Evolutionary conservation across 2,329 filamentous ascomycete species (phyloP).

Genomic region (Paecilomyces variotii): DNA sequence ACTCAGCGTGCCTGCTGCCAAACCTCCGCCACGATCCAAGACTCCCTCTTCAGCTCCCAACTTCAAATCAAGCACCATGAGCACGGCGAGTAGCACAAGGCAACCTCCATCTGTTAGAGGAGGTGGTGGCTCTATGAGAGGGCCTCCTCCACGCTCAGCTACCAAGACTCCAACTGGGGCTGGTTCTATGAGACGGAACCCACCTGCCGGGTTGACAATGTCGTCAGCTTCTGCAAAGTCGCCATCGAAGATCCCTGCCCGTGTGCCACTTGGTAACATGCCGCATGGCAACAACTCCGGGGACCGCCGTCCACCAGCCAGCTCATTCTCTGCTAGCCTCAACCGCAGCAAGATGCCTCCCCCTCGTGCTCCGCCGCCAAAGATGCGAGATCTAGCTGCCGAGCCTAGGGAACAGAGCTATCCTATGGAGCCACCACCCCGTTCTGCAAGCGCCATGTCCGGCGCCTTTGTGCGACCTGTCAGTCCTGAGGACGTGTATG

Average conservation of each 20-base stretch:
- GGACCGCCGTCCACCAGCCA: constrained; percentile 53
- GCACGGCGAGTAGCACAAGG: constrained; percentile 5
- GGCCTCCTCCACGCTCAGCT: constrained; percentile 33
- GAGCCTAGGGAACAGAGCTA: constrained; percentile 39
- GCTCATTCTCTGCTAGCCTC: constrained; percentile 33
- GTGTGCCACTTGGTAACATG: constrained; percentile 39
- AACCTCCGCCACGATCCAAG: constrained; percentile 50
- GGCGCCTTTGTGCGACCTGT: constrained; percentile 49
- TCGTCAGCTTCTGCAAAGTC: constrained; percentile 29
- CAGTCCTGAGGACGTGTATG: constrained; percentile 76
- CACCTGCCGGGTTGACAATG: constrained; percentile 6
- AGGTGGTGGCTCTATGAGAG: constrained; percentile 30
- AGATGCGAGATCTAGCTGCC: constrained; percentile 75
- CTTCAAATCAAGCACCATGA: constrained; percentile 15
- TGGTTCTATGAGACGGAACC: constrained; percentile 33
- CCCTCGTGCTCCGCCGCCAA: constrained; percentile 58
- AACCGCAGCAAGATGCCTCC: constrained; percentile 41
- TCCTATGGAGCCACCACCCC: constrained; percentile 33
- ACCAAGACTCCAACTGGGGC: constrained; percentile 41
- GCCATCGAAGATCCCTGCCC: constrained; percentile 42
- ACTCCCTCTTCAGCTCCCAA: constrained; percentile 32
- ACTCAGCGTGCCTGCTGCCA: constrained; percentile 60
- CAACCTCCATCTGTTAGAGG: constrained; percentile 22
- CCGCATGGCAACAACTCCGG: constrained; percentile 63
- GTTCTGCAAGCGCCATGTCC: constrained; percentile 45